These are phyloP conservation scores for Pseudodiploospora longispora DNA, from an alignment of 2,329 filamentous ascomycete species.

Conservation along the genomic window DNA sequence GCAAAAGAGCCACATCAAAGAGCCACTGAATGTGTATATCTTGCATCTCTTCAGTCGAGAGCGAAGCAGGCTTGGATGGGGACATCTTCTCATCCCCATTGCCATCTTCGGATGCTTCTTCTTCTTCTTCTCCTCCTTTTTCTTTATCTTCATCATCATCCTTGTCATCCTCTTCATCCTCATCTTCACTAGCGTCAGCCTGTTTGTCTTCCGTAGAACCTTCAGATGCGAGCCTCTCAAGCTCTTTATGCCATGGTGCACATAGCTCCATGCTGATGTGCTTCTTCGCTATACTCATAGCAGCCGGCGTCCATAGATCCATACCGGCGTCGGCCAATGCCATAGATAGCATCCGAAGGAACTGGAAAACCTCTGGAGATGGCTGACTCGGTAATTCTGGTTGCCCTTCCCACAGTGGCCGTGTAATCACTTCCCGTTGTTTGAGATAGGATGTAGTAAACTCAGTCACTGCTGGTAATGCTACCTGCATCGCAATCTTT, in stretches of 20 bases:
- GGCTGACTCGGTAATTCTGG: slow-evolving; percentile 71
- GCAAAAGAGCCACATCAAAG: slow-evolving; percentile 50
- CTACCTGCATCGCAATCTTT: slow-evolving; percentile 47
- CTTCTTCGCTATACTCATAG: slow-evolving; percentile 56
- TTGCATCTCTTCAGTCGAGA: slow-evolving; percentile 19
- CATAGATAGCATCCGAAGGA: slow-evolving; percentile 56
- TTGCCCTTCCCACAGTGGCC: slow-evolving; percentile 71
- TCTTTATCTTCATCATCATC: slow-evolving; percentile 5
- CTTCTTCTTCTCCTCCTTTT: slow-evolving; percentile 6
- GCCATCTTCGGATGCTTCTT: slow-evolving; percentile 5
- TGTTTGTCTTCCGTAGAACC: slow-evolving; percentile 9
- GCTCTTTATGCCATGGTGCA: slow-evolving; percentile 36
- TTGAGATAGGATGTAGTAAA: slow-evolving; percentile 35
- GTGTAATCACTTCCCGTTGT: slow-evolving; percentile 46
- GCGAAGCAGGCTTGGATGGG: not conserved
- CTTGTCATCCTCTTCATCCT: slow-evolving; percentile 5
- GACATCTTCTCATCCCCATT: slow-evolving; percentile 5
- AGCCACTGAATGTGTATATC: slow-evolving; percentile 53
- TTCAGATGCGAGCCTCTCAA: slow-evolving; percentile 22
- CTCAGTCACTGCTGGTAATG: slow-evolving; percentile 39
- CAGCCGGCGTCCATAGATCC: slow-evolving; percentile 73
- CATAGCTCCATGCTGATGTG: slow-evolving; percentile 43
- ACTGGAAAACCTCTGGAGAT: slow-evolving; percentile 63
- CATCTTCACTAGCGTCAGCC: slow-evolving; percentile 6
- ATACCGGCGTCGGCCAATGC: slow-evolving; percentile 63